Percentiles rank a stretch among this genome's conserved stretches.
phyloP scores from a whole-genome alignment of 331 rosid species.

The Saraca asoca region DNA sequence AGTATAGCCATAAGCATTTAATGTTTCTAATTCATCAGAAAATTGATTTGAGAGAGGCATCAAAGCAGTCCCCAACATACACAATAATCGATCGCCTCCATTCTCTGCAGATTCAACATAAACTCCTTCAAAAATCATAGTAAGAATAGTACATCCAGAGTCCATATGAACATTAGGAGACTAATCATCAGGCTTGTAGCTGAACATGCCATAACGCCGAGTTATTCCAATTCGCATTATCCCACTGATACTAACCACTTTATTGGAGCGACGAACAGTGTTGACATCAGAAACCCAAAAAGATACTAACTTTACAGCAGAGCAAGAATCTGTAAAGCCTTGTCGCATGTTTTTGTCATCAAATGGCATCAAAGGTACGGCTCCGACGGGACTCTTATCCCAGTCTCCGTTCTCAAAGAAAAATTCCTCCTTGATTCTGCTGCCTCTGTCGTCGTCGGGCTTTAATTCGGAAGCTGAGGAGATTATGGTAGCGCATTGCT shows the following conservation, averaged over 20 bases:
- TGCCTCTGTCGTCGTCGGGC: not conserved
- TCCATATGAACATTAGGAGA: not conserved
- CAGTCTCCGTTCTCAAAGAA: conserved; percentile 2
- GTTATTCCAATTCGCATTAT: not conserved
- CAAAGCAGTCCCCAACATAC: not conserved
- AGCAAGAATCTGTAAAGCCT: not conserved
- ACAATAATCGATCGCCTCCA: not conserved
- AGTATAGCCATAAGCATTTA: not conserved
- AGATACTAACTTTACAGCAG: not conserved
- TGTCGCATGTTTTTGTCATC: not conserved
- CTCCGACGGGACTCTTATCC: not conserved
- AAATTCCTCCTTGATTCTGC: not conserved
- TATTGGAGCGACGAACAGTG: not conserved
- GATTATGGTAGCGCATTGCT: not conserved
- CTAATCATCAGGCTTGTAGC: not conserved
- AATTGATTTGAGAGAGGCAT: not conserved
- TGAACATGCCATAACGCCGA: not conserved
- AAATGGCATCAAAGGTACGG: not conserved
- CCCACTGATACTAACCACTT: not conserved
- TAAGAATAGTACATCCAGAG: not conserved
- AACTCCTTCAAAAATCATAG: not conserved
- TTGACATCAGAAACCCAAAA: not conserved
- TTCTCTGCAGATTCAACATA: not conserved
- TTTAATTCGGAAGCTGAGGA: not conserved
- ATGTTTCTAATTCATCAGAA: not conserved